Evolutionary conservation across 768 basidiomycete species (phyloP).

Genomic region (Leccinum sublutescens): DNA sequence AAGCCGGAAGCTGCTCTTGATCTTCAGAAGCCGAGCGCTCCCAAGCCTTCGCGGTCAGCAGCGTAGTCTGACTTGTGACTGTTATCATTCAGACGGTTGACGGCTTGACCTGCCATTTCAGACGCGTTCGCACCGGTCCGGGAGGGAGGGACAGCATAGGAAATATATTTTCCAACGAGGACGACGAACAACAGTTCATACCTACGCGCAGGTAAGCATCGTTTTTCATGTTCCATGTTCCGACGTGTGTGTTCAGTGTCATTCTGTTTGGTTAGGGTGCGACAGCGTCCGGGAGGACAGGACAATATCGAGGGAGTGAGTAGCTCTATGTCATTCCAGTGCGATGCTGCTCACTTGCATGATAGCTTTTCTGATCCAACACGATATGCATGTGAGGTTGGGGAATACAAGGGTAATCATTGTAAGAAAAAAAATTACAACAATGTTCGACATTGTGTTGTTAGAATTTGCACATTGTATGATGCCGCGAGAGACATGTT

Average conservation of each 20-base stretch:
- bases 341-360: constrained; percentile 1
- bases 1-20: constrained; percentile 36
- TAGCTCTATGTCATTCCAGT: constrained; percentile 2
- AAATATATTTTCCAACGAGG: constrained; percentile 46
- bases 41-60: constrained; percentile 53
- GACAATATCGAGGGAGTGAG: constrained; percentile 53
- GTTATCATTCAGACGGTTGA: background rate
- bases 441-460: background rate
- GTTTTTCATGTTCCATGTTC: background rate
- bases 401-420: background rate
- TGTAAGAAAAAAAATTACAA: background rate
- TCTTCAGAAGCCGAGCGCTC: constrained; percentile 2
- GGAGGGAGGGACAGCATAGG: constrained; percentile 31
- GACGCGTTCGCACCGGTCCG: constrained; percentile 34
- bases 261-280: constrained; percentile 43
- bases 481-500: background rate
- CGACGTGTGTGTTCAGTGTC: background rate
- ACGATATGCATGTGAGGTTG: background rate
- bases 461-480: background rate
- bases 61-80: constrained; percentile 17
- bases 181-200: constrained; percentile 49
- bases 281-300: constrained; percentile 64
- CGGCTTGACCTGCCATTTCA: constrained; percentile 18
- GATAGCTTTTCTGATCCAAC: constrained; percentile 29
- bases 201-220: constrained; percentile 62